A percentile compares a stretch with the other conserved stretches of the same genome.
phyloP scores from a whole-genome alignment of 148 eudicot species.

The Nyssa sinensis region DNA sequence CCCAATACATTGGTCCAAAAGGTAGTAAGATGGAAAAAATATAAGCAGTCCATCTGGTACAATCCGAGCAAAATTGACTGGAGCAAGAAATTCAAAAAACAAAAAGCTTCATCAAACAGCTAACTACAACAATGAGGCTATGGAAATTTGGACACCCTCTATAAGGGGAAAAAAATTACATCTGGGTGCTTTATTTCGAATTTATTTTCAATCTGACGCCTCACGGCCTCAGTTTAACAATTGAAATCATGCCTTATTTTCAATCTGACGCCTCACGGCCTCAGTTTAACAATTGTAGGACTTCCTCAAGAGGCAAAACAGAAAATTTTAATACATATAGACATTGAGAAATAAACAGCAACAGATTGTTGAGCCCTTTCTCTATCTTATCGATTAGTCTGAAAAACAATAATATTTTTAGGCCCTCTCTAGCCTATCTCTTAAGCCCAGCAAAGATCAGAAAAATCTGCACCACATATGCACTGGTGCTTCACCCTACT shows the following conservation, averaged over 20 bases:
- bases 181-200: not conserved
- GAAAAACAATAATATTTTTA: no score
- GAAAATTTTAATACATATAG: no score
- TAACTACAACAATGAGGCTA: not conserved
- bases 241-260: not conserved
- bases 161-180: not conserved
- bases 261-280: not conserved
- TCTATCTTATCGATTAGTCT: no score
- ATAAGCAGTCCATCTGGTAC: constrained; percentile 96
- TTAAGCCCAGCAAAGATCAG: no score
- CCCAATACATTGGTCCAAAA: constrained; percentile 71
- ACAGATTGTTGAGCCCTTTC: no score
- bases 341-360: no score
- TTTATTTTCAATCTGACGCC: not conserved
- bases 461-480: no score
- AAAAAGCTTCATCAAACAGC: constrained; percentile 2
- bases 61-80: constrained; percentile 96
- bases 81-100: constrained; percentile 18
- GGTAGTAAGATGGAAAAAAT: constrained; percentile 93
- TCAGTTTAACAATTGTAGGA: no score
- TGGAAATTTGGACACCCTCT: not conserved
- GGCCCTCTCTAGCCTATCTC: no score
- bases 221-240: not conserved
- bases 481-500: no score
- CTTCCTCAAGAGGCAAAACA: no score